Conservation (phyloP, 192 early-diverging fungal species). For the Martensiomyces pterosporus region DNA sequence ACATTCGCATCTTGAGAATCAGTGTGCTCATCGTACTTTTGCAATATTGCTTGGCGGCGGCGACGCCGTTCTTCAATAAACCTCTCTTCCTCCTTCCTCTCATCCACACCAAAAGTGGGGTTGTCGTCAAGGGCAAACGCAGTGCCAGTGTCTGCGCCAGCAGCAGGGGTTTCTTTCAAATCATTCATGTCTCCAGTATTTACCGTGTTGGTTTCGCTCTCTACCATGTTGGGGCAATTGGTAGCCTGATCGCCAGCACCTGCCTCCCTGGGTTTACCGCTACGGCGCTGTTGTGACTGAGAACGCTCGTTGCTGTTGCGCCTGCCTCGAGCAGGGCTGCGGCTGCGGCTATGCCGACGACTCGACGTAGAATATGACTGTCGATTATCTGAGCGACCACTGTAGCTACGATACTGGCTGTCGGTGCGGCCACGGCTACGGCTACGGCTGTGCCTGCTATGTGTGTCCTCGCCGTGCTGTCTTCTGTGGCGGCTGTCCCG, state of each 20-base stretch:
- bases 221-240: neutral
- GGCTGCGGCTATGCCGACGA: too few relatives aligned
- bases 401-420: too few relatives aligned
- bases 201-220: slow-evolving; percentile 10
- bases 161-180: neutral
- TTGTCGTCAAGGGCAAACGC: neutral
- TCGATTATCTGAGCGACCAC: too few relatives aligned
- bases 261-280: neutral
- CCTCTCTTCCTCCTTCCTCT: slow-evolving; percentile 71
- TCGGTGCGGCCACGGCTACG: slow-evolving; percentile 14
- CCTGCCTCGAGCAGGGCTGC: too few relatives aligned
- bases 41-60: slow-evolving; percentile 69
- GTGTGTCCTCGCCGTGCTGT: too few relatives aligned
- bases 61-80: slow-evolving; percentile 82
- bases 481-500: too few relatives aligned
- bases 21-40: slow-evolving; percentile 58
- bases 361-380: too few relatives aligned
- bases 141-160: neutral
- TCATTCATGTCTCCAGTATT: slow-evolving; percentile 8
- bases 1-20: slow-evolving; percentile 27
- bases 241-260: neutral
- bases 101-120: slow-evolving; percentile 44
- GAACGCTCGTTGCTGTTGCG: too few relatives aligned
- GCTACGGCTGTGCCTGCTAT: slow-evolving; percentile 8
- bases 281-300: too few relatives aligned